phyloP scores from a whole-genome alignment of 2,329 filamentous ascomycete species.

The Graphilbum sp. region DNA sequence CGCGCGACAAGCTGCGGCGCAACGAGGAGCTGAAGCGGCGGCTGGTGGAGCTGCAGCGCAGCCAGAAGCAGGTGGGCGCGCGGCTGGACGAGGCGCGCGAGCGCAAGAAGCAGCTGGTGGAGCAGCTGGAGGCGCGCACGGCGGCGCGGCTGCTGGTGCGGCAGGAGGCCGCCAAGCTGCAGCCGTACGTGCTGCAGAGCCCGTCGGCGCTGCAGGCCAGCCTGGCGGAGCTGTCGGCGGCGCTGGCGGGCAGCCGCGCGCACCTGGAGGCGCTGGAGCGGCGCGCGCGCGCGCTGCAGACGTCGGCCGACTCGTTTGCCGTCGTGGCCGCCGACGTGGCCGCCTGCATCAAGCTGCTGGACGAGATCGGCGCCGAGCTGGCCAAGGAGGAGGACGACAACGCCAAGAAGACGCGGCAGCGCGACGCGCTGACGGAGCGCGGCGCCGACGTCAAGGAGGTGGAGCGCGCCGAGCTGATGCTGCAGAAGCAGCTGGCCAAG shows the following conservation, averaged over 20 bases:
- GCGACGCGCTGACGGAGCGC: conserved; percentile 74
- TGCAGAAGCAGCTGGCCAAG: conserved; percentile 70
- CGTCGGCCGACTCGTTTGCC: conserved; percentile 75
- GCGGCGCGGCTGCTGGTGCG: conserved; percentile 53
- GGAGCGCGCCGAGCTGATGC: conserved; percentile 68
- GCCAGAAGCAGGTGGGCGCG: conserved; percentile 68
- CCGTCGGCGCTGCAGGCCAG: conserved; percentile 69
- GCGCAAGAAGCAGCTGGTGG: conserved; percentile 62
- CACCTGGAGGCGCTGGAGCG: conserved; percentile 81
- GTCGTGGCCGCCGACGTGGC: conserved; percentile 75
- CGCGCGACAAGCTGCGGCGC: conserved; percentile 68
- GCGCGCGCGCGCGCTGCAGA: conserved; percentile 76
- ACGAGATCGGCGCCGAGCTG: conserved; percentile 73
- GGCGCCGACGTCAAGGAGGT: conserved; percentile 84
- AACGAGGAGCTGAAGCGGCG: conserved; percentile 78
- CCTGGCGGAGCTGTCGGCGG: conserved; percentile 66
- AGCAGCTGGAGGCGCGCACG: conserved; percentile 54
- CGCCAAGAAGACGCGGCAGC: conserved; percentile 60
- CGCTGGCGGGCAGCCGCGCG: conserved; percentile 58
- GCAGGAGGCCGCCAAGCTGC: conserved; percentile 76
- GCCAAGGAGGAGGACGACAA: conserved; percentile 85
- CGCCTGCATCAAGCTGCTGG: conserved; percentile 73
- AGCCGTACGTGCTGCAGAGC: conserved; percentile 83
- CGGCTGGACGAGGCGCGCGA: conserved; percentile 69
- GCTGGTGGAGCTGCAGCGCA: conserved; percentile 62